These are phyloP conservation scores for Eimeria acervulina DNA, from an alignment of 169 alveolate genomes.

Conservation along the genomic window DNA sequence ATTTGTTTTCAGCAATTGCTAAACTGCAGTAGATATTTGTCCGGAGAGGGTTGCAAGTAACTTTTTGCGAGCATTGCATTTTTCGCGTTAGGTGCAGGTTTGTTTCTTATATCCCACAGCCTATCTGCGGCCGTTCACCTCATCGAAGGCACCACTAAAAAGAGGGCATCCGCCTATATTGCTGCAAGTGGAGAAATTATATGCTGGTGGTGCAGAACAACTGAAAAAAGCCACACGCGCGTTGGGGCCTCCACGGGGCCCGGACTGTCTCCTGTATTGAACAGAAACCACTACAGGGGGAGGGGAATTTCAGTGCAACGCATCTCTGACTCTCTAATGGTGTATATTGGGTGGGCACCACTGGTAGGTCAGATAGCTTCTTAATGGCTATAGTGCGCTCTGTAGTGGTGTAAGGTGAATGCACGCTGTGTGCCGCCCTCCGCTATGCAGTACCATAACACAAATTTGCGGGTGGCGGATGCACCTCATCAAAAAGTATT, in stretches of 20 bases:
- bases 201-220: background rate
- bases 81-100: background rate
- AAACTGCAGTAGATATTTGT: background rate
- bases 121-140: background rate
- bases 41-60: background rate
- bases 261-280: no score
- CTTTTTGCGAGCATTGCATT: background rate
- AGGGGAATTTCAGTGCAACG: background rate
- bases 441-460: background rate
- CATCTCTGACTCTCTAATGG: background rate
- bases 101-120: background rate
- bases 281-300: background rate
- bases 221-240: background rate
- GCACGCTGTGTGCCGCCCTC: background rate
- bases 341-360: no score
- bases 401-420: no score
- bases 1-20: background rate
- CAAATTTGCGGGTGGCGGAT: background rate
- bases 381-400: no score
- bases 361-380: no score
- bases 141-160: no score
- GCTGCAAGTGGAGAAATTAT: background rate
- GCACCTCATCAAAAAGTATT: background rate
- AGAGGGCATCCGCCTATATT: background rate
- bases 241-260: no score